Evolutionary conservation across 2,329 filamentous ascomycete species (phyloP).

Genomic region (Sphaerostilbella broomeana): DNA sequence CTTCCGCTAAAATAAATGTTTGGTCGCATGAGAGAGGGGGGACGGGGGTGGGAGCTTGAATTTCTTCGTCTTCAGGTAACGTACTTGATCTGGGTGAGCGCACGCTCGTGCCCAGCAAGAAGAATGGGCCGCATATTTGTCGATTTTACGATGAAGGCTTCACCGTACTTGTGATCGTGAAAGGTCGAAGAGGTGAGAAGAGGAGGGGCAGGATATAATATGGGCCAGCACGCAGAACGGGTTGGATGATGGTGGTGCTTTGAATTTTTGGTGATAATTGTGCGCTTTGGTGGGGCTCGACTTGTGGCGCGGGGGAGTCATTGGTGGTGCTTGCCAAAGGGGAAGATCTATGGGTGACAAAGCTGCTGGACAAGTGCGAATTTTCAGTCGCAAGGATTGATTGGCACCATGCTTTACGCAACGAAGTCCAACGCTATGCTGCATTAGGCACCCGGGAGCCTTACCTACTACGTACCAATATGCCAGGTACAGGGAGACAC

Average conservation of each 20-base stretch:
- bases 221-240: conserved; percentile 18
- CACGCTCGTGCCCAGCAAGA: conserved; percentile 92
- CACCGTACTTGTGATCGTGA: conserved; percentile 17
- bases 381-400: background rate
- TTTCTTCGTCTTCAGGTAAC: conserved; percentile 19
- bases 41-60: conserved; percentile 5
- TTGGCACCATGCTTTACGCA: too few relatives aligned
- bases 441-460: too few relatives aligned
- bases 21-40: conserved; percentile 2
- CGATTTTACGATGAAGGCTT: conserved; percentile 7
- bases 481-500: too few relatives aligned
- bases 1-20: conserved; percentile 1
- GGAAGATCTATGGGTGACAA: conserved; percentile 2
- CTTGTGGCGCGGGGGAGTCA: conserved; percentile 14
- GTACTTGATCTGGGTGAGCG: conserved; percentile 88
- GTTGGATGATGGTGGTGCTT: conserved; percentile 27
- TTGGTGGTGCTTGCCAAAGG: conserved; percentile 4
- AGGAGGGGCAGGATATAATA: conserved; percentile 16
- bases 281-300: conserved; percentile 39
- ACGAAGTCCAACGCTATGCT: too few relatives aligned
- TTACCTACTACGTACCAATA: too few relatives aligned
- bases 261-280: conserved; percentile 39
- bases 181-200: conserved; percentile 21
- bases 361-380: background rate
- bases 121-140: conserved; percentile 89